These are phyloP conservation scores for Ramaria sp. DNA, from an alignment of 768 basidiomycete genomes.

Conservation along the genomic window DNA sequence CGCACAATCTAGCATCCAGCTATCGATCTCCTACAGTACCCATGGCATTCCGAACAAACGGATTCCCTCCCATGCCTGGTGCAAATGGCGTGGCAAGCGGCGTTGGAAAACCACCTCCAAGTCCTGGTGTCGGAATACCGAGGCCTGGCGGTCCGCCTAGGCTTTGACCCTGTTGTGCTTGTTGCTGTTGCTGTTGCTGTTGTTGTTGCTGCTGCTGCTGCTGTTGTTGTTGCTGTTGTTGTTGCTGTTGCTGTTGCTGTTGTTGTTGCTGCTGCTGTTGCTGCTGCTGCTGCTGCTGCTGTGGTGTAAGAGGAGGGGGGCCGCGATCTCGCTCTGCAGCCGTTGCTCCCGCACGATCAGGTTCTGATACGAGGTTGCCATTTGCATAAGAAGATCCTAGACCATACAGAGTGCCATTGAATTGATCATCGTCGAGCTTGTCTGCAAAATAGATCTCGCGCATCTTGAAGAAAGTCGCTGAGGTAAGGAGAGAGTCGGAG, in stretches of 20 bases:
- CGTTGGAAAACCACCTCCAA: constrained; percentile 5
- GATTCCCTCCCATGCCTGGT: constrained; percentile 5
- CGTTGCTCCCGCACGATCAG: constrained; percentile 9
- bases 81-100: constrained; percentile 8
- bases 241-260: constrained; percentile 4
- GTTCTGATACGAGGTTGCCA: constrained; percentile 45
- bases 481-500: constrained; percentile 90
- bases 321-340: constrained; percentile 9
- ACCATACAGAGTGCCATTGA: constrained; percentile 75
- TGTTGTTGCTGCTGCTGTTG: constrained; percentile 6
- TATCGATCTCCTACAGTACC: constrained; percentile 9
- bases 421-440: constrained; percentile 73
- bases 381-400: constrained; percentile 40
- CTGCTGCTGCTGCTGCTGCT: constrained; percentile 5
- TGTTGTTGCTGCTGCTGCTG: constrained; percentile 2
- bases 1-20: not conserved
- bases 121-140: not conserved
- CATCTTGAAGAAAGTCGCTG: constrained; percentile 94
- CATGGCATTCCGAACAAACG: constrained; percentile 9
- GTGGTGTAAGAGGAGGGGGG: constrained; percentile 1
- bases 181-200: constrained; percentile 4
- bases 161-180: not conserved
- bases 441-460: constrained; percentile 86
- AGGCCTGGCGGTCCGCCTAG: not conserved
- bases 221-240: constrained; percentile 5